Percentiles rank a stretch among this genome's conserved stretches.
These are phyloP conservation scores for Beauveria brongniartii DNA, from an alignment of 2,329 filamentous ascomycete species.

Conservation along the genomic window DNA sequence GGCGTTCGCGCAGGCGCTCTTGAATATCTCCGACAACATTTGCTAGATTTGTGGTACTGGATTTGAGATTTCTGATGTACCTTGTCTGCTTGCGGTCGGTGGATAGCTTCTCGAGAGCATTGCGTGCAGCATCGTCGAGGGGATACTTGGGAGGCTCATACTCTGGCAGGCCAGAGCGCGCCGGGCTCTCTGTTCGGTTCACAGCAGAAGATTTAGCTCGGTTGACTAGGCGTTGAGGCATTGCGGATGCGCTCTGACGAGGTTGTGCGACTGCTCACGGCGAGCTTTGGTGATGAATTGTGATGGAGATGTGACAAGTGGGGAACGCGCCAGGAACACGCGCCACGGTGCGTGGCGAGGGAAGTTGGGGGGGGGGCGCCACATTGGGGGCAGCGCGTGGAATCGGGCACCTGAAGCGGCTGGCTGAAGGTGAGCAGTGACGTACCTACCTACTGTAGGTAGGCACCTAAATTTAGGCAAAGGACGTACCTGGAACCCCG, in stretches of 20 bases:
- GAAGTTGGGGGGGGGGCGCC: neutral
- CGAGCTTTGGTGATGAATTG: neutral
- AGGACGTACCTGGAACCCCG: too few relatives aligned
- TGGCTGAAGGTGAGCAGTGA: too few relatives aligned
- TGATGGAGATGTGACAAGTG: neutral
- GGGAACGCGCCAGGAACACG: conserved; percentile 6
- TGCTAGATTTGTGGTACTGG: conserved; percentile 35
- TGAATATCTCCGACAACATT: conserved; percentile 41
- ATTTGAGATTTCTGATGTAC: conserved; percentile 39
- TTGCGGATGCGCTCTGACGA: conserved; percentile 10
- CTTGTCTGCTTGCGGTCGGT: conserved; percentile 30
- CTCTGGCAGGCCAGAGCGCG: conserved; percentile 31
- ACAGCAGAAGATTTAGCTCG: conserved; percentile 14
- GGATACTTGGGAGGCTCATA: conserved; percentile 42
- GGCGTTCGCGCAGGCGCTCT: conserved; percentile 34
- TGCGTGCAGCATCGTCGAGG: conserved; percentile 31
- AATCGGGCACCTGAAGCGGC: too few relatives aligned
- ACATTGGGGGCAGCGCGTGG: too few relatives aligned
- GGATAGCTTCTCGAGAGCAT: conserved; percentile 34
- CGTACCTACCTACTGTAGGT: too few relatives aligned
- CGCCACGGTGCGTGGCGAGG: neutral
- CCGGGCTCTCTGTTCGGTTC: conserved; percentile 13
- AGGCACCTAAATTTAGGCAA: too few relatives aligned
- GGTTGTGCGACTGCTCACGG: neutral
- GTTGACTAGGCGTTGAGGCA: conserved; percentile 27